phyloP scores from a whole-genome alignment of 208 protist species.

The Trypanosoma cruzi region DNA sequence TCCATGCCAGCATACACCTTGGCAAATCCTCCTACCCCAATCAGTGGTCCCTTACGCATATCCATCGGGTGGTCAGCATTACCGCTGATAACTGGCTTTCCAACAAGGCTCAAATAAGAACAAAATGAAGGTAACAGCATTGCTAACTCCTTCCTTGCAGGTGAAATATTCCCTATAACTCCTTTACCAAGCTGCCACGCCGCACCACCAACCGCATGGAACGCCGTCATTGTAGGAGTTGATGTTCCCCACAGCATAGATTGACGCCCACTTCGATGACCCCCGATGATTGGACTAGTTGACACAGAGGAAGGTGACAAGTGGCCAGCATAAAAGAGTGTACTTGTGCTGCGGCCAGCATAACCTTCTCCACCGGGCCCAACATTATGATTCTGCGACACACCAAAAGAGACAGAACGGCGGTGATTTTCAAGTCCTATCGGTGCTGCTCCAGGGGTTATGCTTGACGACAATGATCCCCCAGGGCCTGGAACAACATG shows the following conservation, averaged over 20 bases:
- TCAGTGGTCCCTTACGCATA: constrained; percentile 68
- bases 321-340: constrained; percentile 4
- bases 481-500: not conserved
- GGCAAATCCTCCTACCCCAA: constrained; percentile 86
- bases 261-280: constrained; percentile 6
- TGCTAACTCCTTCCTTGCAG: constrained; percentile 46
- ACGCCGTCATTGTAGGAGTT: constrained; percentile 7
- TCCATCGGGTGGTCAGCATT: constrained; percentile 63
- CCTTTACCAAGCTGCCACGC: not conserved
- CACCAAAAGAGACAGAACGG: constrained; percentile 19
- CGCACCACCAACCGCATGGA: constrained; percentile 25
- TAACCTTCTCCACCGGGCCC: not conserved
- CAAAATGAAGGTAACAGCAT: constrained; percentile 57
- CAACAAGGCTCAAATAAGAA: constrained; percentile 53
- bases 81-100: constrained; percentile 70
- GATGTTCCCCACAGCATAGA: not conserved
- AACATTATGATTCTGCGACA: not conserved
- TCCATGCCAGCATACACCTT: constrained; percentile 86
- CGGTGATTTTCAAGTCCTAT: not conserved
- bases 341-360: constrained; percentile 10
- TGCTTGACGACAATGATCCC: not conserved
- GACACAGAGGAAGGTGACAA: constrained; percentile 1
- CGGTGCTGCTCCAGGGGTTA: not conserved
- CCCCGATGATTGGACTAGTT: constrained; percentile 20
- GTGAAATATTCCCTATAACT: constrained; percentile 8